Evolutionary conservation across 2,329 filamentous ascomycete species (phyloP).

Genomic region (Arthrobotrys megalospora): DNA sequence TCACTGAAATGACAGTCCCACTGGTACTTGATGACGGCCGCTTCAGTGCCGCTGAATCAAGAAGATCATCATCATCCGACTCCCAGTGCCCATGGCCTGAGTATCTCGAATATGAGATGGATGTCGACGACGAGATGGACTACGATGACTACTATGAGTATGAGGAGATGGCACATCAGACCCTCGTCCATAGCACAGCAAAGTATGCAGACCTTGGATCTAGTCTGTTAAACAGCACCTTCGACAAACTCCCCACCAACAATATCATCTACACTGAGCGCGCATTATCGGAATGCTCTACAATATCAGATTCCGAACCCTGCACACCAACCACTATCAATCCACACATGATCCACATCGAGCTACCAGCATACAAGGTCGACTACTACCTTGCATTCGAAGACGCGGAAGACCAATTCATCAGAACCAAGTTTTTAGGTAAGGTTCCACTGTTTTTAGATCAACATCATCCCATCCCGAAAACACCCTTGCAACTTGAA

Average conservation of each 20-base stretch:
- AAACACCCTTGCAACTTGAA: conserved; percentile 42
- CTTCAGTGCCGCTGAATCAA: conserved; percentile 28
- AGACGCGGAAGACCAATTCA: conserved; percentile 51
- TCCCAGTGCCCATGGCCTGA: conserved; percentile 56
- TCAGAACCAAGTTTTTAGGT: conserved; percentile 59
- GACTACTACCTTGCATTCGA: conserved; percentile 56
- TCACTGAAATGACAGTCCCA: conserved; percentile 46
- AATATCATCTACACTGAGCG: conserved; percentile 44
- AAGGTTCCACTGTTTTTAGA: conserved; percentile 34
- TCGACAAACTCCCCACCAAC: conserved; percentile 42
- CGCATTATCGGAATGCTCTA: conserved; percentile 40
- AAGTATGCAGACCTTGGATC: conserved; percentile 57
- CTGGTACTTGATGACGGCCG: conserved; percentile 42
- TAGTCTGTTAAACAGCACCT: conserved; percentile 48
- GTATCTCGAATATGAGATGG: conserved; percentile 56
- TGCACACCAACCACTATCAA: conserved; percentile 42
- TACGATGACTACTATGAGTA: conserved; percentile 60
- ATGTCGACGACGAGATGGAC: conserved; percentile 54
- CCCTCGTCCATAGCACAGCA: conserved; percentile 32
- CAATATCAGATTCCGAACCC: conserved; percentile 45
- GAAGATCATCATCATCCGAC: conserved; percentile 43
- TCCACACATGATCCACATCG: conserved; percentile 56
- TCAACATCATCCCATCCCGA: conserved; percentile 34
- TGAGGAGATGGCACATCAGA: conserved; percentile 50
- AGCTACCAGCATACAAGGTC: conserved; percentile 57